Evolutionary conservation across 768 basidiomycete genomes (phyloP), one percentile per base, ranked within the genome.

Genomic region (Neoboletus brunneissimus): DNA sequence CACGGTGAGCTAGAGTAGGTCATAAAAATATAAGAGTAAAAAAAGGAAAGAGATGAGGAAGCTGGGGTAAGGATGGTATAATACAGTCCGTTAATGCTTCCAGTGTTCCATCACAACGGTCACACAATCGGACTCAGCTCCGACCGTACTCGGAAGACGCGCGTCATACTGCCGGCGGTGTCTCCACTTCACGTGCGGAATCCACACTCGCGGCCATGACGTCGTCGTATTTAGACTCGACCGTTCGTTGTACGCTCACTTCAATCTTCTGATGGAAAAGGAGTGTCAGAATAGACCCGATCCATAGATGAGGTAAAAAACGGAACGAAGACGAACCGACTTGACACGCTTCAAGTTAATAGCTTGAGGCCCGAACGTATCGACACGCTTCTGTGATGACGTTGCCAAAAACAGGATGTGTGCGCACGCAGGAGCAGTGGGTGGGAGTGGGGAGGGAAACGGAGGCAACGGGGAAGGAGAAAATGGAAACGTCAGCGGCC

Each of bases 201-300:
- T 52, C 43, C 11, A 18, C 20, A 0, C 29, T 40, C 20, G 35
- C 20, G 15, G 54, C 42, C 20, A 52, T 23, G 20, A 16, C 9
- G 38, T 37, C 38, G 32, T 65, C 67, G 29, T 51, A 51, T 50
- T 57, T 67, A 16, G 63, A 37, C 22, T 56, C 60, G 22, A 67
- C 53, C 8, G 48, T 65, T 11, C 23, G 60, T 23, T 59, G 58
- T 27, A 68, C 38, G 22, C 22, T 60, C 16, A 70, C 65, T 56
- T 70, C 55, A 3, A 60, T 60, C 62, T 62, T 38, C 20, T 27
- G 23, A 53, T 4, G 22, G 15, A 48, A 18, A 42, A 23, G 22
- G 22, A 23, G 20, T 16, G 16, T 60, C 31, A 48, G 49, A 4
- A 34, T 20, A 31, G 5, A 23, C 11, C 18, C 4, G 15, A 25